Conservation (phyloP, 1,284 basidiomycete genomes). For the Austroboletus novae-zelandiae region DNA sequence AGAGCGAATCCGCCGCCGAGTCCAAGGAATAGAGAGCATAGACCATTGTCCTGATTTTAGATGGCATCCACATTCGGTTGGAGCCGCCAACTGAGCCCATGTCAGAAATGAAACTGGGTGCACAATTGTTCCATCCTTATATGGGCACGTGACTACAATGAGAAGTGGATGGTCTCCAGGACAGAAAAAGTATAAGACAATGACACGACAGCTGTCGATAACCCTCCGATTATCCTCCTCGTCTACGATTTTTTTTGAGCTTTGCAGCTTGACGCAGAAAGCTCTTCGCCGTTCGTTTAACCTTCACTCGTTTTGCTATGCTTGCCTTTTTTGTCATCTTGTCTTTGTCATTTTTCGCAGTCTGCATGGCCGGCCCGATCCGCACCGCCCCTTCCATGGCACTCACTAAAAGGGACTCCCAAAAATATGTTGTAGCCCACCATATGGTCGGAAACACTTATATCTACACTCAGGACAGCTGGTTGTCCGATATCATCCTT, state of each 20-base stretch:
- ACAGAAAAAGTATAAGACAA: conserved; percentile 3
- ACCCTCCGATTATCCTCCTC: not conserved
- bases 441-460: conserved; percentile 69
- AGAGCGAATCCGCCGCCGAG: not conserved
- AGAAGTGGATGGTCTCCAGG: conserved; percentile 7
- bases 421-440: conserved; percentile 44
- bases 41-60: not conserved
- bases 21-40: conserved; percentile 10
- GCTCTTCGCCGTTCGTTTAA: conserved; percentile 18
- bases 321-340: conserved; percentile 13
- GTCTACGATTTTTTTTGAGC: not conserved
- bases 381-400: not conserved
- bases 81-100: not conserved
- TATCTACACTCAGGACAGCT: conserved; percentile 58
- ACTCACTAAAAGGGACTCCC: conserved; percentile 13
- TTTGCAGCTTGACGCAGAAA: conserved; percentile 14
- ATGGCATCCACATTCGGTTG: not conserved
- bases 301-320: conserved; percentile 17
- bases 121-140: not conserved
- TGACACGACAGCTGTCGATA: not conserved
- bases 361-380: conserved; percentile 18
- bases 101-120: not conserved
- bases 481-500: conserved; percentile 54
- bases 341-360: conserved; percentile 6
- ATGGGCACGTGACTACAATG: not conserved